Evolutionary conservation across 768 basidiomycete genomes (phyloP).

Genomic region (Paxillus ammoniavirescens): DNA sequence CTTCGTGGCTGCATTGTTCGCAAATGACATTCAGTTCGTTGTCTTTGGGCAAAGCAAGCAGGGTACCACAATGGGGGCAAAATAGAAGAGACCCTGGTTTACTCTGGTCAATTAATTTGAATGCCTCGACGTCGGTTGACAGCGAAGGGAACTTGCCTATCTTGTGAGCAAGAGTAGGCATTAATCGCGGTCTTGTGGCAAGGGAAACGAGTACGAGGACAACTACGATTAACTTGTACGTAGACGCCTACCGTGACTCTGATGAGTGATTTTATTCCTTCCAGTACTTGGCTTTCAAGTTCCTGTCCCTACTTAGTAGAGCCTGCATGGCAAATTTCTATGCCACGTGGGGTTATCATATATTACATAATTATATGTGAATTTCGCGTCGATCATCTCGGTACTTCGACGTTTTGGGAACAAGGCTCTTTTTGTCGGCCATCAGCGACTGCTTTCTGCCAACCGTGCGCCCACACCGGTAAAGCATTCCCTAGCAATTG

Average conservation of each 20-base stretch:
- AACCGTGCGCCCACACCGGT: constrained; percentile 12
- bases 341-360: too few relatives aligned
- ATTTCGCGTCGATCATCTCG: constrained; percentile 18
- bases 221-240: not conserved
- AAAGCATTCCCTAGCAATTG: not conserved
- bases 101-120: constrained; percentile 1
- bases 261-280: too few relatives aligned
- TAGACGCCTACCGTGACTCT: not conserved
- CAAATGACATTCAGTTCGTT: constrained; percentile 75
- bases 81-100: constrained; percentile 83
- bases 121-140: not conserved
- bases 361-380: too few relatives aligned
- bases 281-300: not conserved
- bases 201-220: too few relatives aligned
- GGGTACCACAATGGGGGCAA: constrained; percentile 89
- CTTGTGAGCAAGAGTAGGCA: constrained; percentile 42
- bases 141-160: constrained; percentile 37
- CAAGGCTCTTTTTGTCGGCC: constrained; percentile 15
- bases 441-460: not conserved
- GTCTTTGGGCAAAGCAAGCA: constrained; percentile 78
- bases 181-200: not conserved
- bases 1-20: constrained; percentile 84
- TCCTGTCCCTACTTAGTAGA: too few relatives aligned
- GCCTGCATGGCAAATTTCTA: too few relatives aligned
- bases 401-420: constrained; percentile 10